A percentile compares a stretch with the other conserved stretches of the same genome.
These are phyloP conservation scores for Penstemon eatonii DNA, from an alignment of 257 asterid species.

Conservation along the genomic window DNA sequence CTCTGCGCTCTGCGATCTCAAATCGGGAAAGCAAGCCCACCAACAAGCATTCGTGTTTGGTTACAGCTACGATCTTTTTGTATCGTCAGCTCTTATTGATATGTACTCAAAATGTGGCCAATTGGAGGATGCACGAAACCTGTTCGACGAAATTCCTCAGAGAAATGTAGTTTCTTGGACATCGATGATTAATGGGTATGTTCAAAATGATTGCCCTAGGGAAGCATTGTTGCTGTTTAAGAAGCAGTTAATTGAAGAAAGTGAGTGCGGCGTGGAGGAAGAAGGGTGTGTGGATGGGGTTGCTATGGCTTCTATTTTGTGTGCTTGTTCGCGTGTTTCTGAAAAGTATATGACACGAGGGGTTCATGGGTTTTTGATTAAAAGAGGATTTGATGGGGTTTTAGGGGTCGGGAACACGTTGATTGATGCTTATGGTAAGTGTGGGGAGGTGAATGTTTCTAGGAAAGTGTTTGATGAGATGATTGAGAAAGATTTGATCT, in stretches of 20 bases:
- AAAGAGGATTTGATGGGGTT: slow-evolving; percentile 59
- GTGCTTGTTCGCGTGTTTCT: slow-evolving; percentile 78
- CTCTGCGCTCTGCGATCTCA: slow-evolving; percentile 69
- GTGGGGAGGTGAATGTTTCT: slow-evolving; percentile 69
- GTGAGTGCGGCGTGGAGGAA: slow-evolving; percentile 26
- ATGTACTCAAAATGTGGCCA: slow-evolving; percentile 82
- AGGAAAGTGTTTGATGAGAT: slow-evolving; percentile 68
- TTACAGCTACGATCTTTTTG: slow-evolving; percentile 59
- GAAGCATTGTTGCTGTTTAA: slow-evolving; percentile 77
- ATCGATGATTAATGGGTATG: slow-evolving; percentile 79
- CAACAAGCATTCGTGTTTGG: slow-evolving; percentile 80
- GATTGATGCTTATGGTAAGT: slow-evolving; percentile 86
- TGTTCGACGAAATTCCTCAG: slow-evolving; percentile 76
- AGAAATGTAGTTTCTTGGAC: slow-evolving; percentile 96
- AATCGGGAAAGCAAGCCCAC: slow-evolving; percentile 83
- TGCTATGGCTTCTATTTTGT: slow-evolving; percentile 63
- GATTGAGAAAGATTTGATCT: slow-evolving; percentile 59
- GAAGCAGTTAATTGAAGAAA: slow-evolving; percentile 52
- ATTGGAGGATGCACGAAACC: slow-evolving; percentile 53
- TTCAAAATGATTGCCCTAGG: slow-evolving; percentile 50
- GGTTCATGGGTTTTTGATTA: slow-evolving; percentile 69
- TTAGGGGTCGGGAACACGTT: slow-evolving; percentile 69
- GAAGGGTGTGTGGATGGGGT: slow-evolving; percentile 66
- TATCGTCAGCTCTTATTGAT: slow-evolving; percentile 77
- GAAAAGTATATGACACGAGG: slow-evolving; percentile 55